Evolutionary conservation across 2,329 filamentous ascomycete species (phyloP).

Genomic region (Microdochium nivale): DNA sequence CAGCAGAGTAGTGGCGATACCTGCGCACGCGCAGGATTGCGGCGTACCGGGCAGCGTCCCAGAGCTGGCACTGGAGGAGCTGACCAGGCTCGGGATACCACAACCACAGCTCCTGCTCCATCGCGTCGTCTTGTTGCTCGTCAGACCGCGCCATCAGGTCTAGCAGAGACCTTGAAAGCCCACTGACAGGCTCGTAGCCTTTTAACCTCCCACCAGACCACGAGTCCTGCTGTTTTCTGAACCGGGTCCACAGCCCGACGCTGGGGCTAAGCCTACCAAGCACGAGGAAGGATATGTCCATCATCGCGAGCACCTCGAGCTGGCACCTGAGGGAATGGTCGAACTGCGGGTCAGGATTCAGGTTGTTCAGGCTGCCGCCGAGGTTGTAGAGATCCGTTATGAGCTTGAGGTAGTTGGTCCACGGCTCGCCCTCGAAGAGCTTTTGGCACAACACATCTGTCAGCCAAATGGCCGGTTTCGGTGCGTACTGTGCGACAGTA

Average conservation of each 20-base stretch:
- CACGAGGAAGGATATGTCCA: not conserved
- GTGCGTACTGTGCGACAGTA: not conserved
- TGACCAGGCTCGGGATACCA: not conserved
- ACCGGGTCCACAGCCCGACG: not conserved
- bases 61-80: not conserved
- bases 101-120: not conserved
- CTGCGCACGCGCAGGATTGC: not conserved
- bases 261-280: not conserved
- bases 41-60: not conserved
- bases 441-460: not conserved
- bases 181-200: not conserved
- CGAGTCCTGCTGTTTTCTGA: not conserved
- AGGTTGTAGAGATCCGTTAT: constrained; percentile 1
- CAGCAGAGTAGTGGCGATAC: not conserved
- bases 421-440: constrained; percentile 1
- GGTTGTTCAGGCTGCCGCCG: not conserved
- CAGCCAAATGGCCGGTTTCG: not conserved
- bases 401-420: not conserved
- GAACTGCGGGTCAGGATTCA: not conserved
- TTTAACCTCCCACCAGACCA: not conserved
- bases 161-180: not conserved
- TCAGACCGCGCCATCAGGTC: not conserved
- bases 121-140: not conserved
- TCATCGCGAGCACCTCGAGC: constrained; percentile 1
- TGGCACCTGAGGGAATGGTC: not conserved